Conservation (phyloP, 768 basidiomycete genomes). For the Filobasidium wieringae region DNA sequence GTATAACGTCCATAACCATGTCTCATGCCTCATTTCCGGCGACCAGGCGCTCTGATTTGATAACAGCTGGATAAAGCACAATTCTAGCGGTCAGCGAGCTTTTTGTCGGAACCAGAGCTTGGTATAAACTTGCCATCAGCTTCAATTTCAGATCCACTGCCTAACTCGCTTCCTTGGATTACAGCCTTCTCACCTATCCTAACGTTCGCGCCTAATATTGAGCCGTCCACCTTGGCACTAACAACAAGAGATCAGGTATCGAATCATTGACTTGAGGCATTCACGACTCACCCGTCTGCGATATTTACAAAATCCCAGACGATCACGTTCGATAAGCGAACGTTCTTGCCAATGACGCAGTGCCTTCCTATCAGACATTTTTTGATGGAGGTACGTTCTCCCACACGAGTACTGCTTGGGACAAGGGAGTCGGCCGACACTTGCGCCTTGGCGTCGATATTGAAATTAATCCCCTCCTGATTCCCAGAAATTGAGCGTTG, state of each 20-base stretch:
- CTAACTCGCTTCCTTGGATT: conserved; percentile 40
- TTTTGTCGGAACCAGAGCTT: too few relatives aligned
- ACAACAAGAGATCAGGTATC: neutral
- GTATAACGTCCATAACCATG: neutral
- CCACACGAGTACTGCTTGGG: conserved; percentile 69
- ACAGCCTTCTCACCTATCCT: conserved; percentile 36
- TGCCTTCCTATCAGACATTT: conserved; percentile 68
- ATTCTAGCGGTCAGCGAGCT: too few relatives aligned
- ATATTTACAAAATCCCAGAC: conserved; percentile 80
- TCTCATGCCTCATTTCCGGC: conserved; percentile 7
- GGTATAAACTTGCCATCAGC: conserved; percentile 33
- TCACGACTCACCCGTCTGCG: conserved; percentile 50
- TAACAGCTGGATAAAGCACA: too few relatives aligned
- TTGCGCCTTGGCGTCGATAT: conserved; percentile 69
- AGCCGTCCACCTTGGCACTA: conserved; percentile 38
- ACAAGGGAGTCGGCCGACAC: conserved; percentile 72
- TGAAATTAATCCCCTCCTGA: conserved; percentile 40
- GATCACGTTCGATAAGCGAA: conserved; percentile 69
- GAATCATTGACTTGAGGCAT: neutral
- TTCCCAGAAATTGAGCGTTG: neutral
- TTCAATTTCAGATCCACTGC: conserved; percentile 35
- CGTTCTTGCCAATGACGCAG: conserved; percentile 71
- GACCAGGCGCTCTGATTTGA: conserved; percentile 6
- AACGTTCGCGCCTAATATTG: conserved; percentile 37
- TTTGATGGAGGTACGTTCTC: conserved; percentile 69